A percentile compares a stretch with the other conserved stretches of the same genome.
Conservation (phyloP, 1,284 basidiomycete species). For the Caloboletus inedulis region DNA sequence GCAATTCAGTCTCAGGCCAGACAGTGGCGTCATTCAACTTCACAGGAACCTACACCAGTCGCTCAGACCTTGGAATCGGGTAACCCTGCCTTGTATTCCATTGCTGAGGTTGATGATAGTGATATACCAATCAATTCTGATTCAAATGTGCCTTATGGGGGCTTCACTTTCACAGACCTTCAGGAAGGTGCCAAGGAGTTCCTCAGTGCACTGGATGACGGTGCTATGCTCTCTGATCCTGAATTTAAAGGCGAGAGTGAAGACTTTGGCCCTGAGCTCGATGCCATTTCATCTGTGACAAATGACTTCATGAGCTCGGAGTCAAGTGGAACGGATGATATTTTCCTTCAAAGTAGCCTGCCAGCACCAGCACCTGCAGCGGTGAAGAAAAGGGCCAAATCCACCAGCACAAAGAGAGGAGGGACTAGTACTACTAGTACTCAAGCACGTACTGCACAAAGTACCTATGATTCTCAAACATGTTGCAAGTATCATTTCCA, state of each 20-base stretch:
- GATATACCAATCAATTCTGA: no score
- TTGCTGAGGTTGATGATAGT: background rate
- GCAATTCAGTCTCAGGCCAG: background rate
- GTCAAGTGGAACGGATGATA: constrained; percentile 2
- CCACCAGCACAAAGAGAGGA: background rate
- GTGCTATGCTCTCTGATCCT: background rate
- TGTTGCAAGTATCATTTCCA: background rate
- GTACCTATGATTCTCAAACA: constrained; percentile 1
- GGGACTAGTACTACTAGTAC: no score
- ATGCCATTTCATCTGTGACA: no score
- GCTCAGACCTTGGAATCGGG: background rate
- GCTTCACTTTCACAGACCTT: no score
- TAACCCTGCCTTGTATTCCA: background rate
- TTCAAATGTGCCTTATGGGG: no score
- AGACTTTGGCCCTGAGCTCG: background rate
- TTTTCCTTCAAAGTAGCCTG: constrained; percentile 5
- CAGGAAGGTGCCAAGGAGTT: background rate
- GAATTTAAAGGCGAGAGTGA: background rate
- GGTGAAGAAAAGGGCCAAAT: background rate
- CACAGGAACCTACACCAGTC: background rate
- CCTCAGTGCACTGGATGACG: background rate
- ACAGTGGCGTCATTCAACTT: background rate
- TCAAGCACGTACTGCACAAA: background rate
- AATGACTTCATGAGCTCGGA: background rate
- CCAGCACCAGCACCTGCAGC: background rate